Conservation (phyloP, 768 basidiomycete genomes). For the Russula compacta region DNA sequence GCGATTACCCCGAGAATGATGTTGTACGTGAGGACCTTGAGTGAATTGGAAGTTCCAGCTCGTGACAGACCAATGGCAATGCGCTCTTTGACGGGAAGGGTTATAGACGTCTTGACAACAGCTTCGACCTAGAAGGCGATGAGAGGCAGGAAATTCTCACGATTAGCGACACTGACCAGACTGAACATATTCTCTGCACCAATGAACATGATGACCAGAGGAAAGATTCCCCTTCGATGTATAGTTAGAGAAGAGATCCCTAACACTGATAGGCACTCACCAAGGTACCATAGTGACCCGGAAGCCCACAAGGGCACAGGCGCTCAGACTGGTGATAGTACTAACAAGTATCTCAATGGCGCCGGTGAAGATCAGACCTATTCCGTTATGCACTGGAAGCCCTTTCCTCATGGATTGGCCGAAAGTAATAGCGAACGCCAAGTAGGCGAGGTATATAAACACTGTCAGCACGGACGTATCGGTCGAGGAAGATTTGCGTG, state of each 20-base stretch:
- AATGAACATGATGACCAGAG: constrained; percentile 89
- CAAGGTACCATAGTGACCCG: constrained; percentile 85
- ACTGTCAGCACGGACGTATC: constrained; percentile 55
- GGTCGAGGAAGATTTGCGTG: constrained; percentile 36
- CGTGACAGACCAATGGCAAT: constrained; percentile 85
- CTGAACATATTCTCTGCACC: constrained; percentile 98
- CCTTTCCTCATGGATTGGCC: constrained; percentile 66
- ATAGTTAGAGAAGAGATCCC: background rate
- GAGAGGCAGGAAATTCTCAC: constrained; percentile 22
- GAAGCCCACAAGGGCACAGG: constrained; percentile 84
- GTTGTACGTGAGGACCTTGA: constrained; percentile 87
- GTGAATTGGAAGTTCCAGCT: constrained; percentile 85
- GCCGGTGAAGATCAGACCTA: constrained; percentile 89
- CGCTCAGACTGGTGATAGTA: constrained; percentile 88
- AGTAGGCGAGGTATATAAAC: constrained; percentile 69
- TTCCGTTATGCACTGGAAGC: constrained; percentile 79
- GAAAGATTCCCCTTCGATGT: constrained; percentile 64
- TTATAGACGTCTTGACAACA: constrained; percentile 75
- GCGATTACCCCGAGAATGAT: constrained; percentile 68
- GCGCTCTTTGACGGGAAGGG: constrained; percentile 81
- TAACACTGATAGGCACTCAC: constrained; percentile 35
- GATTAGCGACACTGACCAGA: constrained; percentile 44
- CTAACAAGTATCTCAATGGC: constrained; percentile 86
- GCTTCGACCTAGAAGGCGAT: constrained; percentile 60
- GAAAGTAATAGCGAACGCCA: constrained; percentile 67